phyloP scores from a whole-genome alignment of 2,329 filamentous ascomycete genomes.

The Bipolaris gigantea region DNA sequence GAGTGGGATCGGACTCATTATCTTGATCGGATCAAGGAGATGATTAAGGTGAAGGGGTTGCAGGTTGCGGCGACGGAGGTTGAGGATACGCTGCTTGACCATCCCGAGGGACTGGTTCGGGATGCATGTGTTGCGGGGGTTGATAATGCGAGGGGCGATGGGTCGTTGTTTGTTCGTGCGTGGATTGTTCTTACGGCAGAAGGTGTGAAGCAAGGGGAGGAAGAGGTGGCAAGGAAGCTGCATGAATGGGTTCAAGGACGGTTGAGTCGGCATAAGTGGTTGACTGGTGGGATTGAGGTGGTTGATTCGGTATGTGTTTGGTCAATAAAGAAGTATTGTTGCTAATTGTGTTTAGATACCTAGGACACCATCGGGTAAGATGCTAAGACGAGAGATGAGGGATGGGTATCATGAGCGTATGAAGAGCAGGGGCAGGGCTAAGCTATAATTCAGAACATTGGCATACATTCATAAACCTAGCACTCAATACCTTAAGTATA shows the following conservation, averaged over 20 bases:
- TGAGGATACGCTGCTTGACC: constrained; percentile 50
- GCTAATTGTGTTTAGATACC: constrained; percentile 24
- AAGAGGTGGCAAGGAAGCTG: constrained; percentile 22
- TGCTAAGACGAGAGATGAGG: constrained; percentile 36
- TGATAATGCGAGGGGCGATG: constrained; percentile 34
- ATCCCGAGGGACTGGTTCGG: constrained; percentile 37
- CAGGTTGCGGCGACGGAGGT: constrained; percentile 56
- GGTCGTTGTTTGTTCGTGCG: constrained; percentile 33
- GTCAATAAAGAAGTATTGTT: not conserved
- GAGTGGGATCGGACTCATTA: constrained; percentile 30
- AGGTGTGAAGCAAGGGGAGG: constrained; percentile 19
- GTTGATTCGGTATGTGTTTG: constrained; percentile 30
- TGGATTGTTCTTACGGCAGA: constrained; percentile 33
- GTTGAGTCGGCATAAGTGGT: constrained; percentile 36
- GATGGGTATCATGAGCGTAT: constrained; percentile 31
- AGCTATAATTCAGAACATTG: constrained; percentile 13
- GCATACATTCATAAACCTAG: not conserved
- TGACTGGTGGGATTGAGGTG: constrained; percentile 35
- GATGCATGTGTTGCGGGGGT: constrained; percentile 41
- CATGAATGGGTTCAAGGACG: constrained; percentile 26
- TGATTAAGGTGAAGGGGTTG: constrained; percentile 55
- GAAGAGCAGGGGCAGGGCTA: constrained; percentile 22
- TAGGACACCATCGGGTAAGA: constrained; percentile 34
- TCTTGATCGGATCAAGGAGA: constrained; percentile 47
- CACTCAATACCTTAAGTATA: not conserved